These are phyloP conservation scores for Salinomyces thailandicus DNA, from an alignment of 2,329 filamentous ascomycete species.

Conservation along the genomic window DNA sequence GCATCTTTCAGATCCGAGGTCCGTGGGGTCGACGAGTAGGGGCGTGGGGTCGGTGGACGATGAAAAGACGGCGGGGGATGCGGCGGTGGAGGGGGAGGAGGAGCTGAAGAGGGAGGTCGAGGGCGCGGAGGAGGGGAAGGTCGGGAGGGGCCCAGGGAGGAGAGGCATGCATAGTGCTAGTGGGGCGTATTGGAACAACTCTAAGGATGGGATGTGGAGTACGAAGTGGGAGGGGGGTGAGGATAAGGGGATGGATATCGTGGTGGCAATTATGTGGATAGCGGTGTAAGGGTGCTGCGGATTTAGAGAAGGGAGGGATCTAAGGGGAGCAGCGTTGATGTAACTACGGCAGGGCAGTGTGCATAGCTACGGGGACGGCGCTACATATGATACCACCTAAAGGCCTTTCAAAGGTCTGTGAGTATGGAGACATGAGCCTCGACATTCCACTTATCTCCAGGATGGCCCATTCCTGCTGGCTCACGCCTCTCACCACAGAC, in stretches of 20 bases:
- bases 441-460: no score
- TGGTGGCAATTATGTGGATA: constrained; percentile 59
- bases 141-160: constrained; percentile 43
- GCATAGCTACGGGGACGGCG: no score
- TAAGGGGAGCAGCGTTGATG: no score
- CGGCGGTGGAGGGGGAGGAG: constrained; percentile 28
- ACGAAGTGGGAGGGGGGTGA: constrained; percentile 64
- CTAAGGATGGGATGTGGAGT: constrained; percentile 82
- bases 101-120: not conserved
- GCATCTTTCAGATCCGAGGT: constrained; percentile 63
- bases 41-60: constrained; percentile 36
- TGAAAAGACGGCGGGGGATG: constrained; percentile 2
- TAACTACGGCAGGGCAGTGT: no score
- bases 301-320: not conserved
- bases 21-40: constrained; percentile 50
- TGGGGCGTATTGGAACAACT: constrained; percentile 82
- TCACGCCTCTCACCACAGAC: no score
- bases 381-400: no score
- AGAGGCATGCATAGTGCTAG: constrained; percentile 84
- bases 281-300: constrained; percentile 39
- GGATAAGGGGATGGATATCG: constrained; percentile 43
- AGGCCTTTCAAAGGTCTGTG: no score
- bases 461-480: no score
- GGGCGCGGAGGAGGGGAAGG: constrained; percentile 42
- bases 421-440: no score